Evolutionary conservation across 2,329 filamentous ascomycete species (phyloP).

Genomic region (Aspergillus sp.): DNA sequence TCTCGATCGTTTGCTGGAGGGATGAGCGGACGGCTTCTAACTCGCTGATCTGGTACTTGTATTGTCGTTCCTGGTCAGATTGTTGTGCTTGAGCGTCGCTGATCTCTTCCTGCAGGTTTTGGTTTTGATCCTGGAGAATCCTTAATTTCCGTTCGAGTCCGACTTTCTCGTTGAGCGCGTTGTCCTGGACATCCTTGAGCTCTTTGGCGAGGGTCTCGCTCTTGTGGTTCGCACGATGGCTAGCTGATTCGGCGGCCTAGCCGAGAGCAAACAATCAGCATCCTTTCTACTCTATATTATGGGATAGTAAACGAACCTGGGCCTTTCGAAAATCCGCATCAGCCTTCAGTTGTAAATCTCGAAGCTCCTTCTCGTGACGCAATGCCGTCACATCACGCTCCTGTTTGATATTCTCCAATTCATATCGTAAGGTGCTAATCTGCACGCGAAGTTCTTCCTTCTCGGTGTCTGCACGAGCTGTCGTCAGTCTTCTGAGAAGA

Average conservation of each 20-base stretch:
- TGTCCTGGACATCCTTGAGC: conserved; percentile 49
- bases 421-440: conserved; percentile 79
- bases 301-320: conserved; percentile 34
- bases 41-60: conserved; percentile 52
- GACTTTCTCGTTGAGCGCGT: conserved; percentile 49
- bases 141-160: conserved; percentile 51
- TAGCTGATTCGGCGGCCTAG: conserved; percentile 47
- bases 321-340: conserved; percentile 74
- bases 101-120: conserved; percentile 68
- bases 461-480: conserved; percentile 26
- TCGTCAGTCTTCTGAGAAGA: not conserved
- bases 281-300: not conserved
- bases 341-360: conserved; percentile 71
- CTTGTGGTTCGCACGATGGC: conserved; percentile 47
- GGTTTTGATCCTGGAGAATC: conserved; percentile 60
- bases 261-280: not conserved
- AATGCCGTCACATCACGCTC: conserved; percentile 75
- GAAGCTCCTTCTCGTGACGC: conserved; percentile 74
- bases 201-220: conserved; percentile 50
- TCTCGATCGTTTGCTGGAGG: conserved; percentile 49
- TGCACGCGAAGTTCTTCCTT: conserved; percentile 84
- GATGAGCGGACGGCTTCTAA: conserved; percentile 55
- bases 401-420: conserved; percentile 77
- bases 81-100: conserved; percentile 75
- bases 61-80: conserved; percentile 62